phyloP scores from a whole-genome alignment of 257 asterid species.

The Primulina eburnea region DNA sequence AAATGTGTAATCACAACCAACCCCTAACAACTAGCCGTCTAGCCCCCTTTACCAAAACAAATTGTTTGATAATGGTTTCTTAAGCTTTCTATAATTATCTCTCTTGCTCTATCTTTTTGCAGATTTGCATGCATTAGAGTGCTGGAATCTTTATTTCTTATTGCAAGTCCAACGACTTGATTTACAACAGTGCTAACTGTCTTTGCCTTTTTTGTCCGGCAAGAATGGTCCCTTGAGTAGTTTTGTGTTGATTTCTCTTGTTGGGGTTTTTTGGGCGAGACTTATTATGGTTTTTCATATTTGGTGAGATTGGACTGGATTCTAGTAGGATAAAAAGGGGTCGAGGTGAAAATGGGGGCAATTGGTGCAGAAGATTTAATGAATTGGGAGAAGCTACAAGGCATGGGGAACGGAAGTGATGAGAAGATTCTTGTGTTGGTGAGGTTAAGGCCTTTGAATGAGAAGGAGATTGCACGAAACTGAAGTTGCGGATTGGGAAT shows the following conservation, averaged over 20 bases:
- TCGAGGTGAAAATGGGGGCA: conserved; percentile 64
- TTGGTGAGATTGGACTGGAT: conserved; percentile 29
- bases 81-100: conserved; percentile 35
- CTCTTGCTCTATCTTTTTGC: conserved; percentile 30
- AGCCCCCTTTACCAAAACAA: conserved; percentile 26
- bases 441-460: conserved; percentile 94
- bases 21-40: conserved; percentile 32
- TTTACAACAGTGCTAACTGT: neutral
- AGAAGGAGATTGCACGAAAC: conserved; percentile 73
- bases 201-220: neutral
- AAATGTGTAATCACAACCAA: conserved; percentile 70
- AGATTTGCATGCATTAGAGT: conserved; percentile 39
- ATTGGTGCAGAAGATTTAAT: conserved; percentile 74
- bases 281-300: neutral
- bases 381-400: conserved; percentile 82
- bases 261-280: neutral
- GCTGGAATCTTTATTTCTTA: conserved; percentile 19
- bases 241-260: neutral
- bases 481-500: conserved; percentile 98
- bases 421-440: conserved; percentile 94
- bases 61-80: conserved; percentile 26
- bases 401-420: conserved; percentile 46
- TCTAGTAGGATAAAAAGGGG: conserved; percentile 30
- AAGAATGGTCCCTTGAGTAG: neutral
- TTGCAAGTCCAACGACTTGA: conserved; percentile 9